Evolutionary conservation across 371 early-diverging fungal genomes (phyloP).

Genomic region (Capillidium heterosporum): DNA sequence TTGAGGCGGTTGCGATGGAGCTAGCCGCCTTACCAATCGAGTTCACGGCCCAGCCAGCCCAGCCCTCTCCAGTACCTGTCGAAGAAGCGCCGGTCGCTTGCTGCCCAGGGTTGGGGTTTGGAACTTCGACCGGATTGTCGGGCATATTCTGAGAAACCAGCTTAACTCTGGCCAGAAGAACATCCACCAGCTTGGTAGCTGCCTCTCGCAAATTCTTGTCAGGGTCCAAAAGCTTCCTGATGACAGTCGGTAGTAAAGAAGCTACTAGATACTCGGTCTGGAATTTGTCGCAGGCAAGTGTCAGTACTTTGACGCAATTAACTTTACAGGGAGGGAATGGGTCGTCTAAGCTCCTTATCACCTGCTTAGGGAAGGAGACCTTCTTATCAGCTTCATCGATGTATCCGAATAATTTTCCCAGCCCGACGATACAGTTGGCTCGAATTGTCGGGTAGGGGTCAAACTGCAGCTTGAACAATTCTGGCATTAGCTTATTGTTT

Average conservation of each 20-base stretch:
- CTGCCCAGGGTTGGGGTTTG: not conserved
- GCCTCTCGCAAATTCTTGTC: conserved; percentile 38
- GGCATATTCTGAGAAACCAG: conserved; percentile 51
- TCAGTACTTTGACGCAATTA: conserved; percentile 73
- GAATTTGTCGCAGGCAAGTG: conserved; percentile 52
- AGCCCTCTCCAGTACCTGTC: conserved; percentile 10
- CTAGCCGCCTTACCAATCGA: conserved; percentile 13
- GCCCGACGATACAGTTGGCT: conserved; percentile 82
- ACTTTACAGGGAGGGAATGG: conserved; percentile 79
- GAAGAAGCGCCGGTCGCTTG: not conserved
- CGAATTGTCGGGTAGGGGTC: conserved; percentile 91
- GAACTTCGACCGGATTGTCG: conserved; percentile 5
- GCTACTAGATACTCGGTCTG: conserved; percentile 51
- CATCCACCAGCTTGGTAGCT: not conserved
- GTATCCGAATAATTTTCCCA: conserved; percentile 69
- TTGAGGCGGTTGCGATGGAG: not conserved
- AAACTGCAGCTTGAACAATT: conserved; percentile 67
- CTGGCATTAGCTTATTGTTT: conserved; percentile 68
- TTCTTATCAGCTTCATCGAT: conserved; percentile 46
- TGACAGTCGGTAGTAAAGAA: conserved; percentile 53
- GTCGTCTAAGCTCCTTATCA: conserved; percentile 67
- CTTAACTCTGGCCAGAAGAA: conserved; percentile 22
- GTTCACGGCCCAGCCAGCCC: conserved; percentile 63
- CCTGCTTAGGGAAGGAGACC: conserved; percentile 62
- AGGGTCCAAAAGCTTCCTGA: conserved; percentile 58